Base-by-base conservation (phyloP, 2,329 filamentous ascomycete species). In the Esteya vermicola region DNA sequence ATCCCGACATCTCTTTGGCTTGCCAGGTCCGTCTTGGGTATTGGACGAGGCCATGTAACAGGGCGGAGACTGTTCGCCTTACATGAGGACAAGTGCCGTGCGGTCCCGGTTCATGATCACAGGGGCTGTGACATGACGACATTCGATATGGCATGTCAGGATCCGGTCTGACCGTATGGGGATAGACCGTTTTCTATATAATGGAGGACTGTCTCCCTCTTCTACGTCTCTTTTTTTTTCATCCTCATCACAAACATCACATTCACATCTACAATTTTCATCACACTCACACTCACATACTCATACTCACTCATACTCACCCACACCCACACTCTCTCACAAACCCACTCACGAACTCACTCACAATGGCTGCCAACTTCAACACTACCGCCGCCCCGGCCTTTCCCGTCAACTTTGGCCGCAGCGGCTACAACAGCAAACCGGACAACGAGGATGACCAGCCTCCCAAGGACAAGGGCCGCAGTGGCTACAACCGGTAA, bases 401-500 rank as follows among this genome's bases (percentile, higher is more conserved):
- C 57, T 54, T 52, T 45, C 50, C 62, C 56, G 52, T 62, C 57
- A 40, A 50, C 49, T 51, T 51, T 42, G 62, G 62, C 50, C 61
- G 62, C 48, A 57, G 54, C 38, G 60, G 60, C 41, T 62, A 64
- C 54, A 63, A 63, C 48, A 53, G 53, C 49, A 53, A 59, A 51
- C 54, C 56, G 38, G 55, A 57, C 42, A 55, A 54, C 35, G 49
- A 55, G 38, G 49, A 57, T 21, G 47, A 56, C 27, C 48, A 54
- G 44, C 43, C 42, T 10, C 30, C 38, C 43, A 51, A 53, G 48
- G 56, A 59, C 54, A 56, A 61, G 43, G 64, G 65, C 53, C 63
- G 64, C 45, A 61, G 58, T 39, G 64, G 64, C 46, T 67, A 67
- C 58, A 68, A 67, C 60, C 63, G 54, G 53, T 54, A 20, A 48